phyloP scores from a whole-genome alignment of 352 stramenopile species.

The Phytophthora cactorum region DNA sequence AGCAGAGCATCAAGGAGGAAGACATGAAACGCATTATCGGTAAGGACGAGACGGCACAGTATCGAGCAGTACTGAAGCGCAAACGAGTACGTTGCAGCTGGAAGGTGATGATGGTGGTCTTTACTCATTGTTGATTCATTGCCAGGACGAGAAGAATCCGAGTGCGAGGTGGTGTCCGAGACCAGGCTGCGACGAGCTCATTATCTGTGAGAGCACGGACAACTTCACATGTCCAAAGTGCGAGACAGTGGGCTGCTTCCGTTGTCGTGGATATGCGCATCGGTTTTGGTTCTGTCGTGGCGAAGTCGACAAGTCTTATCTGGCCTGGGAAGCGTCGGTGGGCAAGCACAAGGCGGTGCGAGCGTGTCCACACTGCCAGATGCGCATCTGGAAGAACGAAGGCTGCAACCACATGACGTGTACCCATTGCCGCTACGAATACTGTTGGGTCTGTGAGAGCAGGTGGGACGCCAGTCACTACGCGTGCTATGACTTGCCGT shows the following conservation, averaged over 20 bases:
- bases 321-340: conserved; percentile 65
- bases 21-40: conserved; percentile 50
- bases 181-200: conserved; percentile 65
- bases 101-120: neutral
- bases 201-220: conserved; percentile 53
- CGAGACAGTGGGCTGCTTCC: conserved; percentile 60
- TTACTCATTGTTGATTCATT: neutral
- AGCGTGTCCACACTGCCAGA: conserved; percentile 60
- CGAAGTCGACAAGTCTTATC: conserved; percentile 60
- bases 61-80: conserved; percentile 50
- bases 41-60: conserved; percentile 25
- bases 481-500: conserved; percentile 70
- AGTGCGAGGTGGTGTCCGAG: conserved; percentile 71
- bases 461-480: conserved; percentile 71
- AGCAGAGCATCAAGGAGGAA: conserved; percentile 37
- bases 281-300: conserved; percentile 64
- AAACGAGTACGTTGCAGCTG: conserved; percentile 48
- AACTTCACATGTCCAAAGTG: conserved; percentile 75
- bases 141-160: conserved; percentile 79
- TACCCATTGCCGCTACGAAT: conserved; percentile 64
- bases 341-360: conserved; percentile 58
- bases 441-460: conserved; percentile 74
- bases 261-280: conserved; percentile 59
- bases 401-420: conserved; percentile 81
- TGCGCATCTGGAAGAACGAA: conserved; percentile 84